Conservation (phyloP, 2,329 filamentous ascomycete species). For the Bipolaris gigantea region DNA sequence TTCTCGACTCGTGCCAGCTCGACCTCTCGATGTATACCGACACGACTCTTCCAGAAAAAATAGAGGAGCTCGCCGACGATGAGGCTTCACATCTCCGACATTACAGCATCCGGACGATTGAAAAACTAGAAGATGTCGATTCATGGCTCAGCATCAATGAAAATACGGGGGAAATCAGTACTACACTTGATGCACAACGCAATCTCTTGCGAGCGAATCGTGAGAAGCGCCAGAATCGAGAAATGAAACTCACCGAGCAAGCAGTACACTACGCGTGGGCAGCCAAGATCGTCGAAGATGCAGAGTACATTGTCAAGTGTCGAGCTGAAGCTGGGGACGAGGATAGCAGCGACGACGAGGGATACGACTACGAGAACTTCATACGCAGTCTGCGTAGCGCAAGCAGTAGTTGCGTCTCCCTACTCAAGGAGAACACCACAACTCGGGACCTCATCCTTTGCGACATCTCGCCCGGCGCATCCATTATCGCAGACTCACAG, state of each 20-base stretch:
- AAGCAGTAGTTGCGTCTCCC: neutral
- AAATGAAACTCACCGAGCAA: neutral
- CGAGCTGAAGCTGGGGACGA: neutral
- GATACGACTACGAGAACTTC: conserved; percentile 10
- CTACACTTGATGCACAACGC: conserved; percentile 18
- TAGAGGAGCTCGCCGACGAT: conserved; percentile 6
- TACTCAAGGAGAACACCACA: neutral
- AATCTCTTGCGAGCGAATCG: conserved; percentile 13
- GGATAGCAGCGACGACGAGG: conserved; percentile 8
- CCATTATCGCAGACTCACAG: neutral
- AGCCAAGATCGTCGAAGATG: conserved; percentile 15
- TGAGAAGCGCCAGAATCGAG: conserved; percentile 7
- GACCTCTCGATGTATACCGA: neutral
- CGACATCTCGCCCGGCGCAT: neutral
- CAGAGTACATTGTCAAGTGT: neutral
- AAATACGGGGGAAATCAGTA: conserved; percentile 2
- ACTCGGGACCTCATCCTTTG: neutral
- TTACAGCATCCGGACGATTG: conserved; percentile 6
- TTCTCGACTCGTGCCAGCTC: neutral
- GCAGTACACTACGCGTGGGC: conserved; percentile 20
- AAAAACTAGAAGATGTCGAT: conserved; percentile 5
- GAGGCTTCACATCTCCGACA: neutral
- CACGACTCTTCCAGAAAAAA: neutral
- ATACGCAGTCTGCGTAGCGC: neutral
- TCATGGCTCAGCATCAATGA: conserved; percentile 13